Percentiles rank a stretch among this genome's conserved stretches.
phyloP scores from a whole-genome alignment of 257 asterid genomes.

The Solanum pinnatisectum region DNA sequence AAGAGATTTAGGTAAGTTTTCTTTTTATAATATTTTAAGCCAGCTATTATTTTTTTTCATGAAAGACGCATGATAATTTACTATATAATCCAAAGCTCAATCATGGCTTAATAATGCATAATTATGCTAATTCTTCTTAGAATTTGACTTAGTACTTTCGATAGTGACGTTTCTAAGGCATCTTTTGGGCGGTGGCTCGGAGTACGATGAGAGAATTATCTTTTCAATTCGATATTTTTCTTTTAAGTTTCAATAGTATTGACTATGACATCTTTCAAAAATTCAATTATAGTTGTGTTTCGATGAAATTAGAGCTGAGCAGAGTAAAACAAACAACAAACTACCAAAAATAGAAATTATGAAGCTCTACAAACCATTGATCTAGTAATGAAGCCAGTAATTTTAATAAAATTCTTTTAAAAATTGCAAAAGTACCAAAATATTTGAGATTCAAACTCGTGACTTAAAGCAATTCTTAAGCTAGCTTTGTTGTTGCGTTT shows the following conservation, averaged over 20 bases:
- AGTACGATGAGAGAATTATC: not conserved
- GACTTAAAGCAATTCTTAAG: too few relatives aligned
- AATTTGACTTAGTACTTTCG: constrained; percentile 7
- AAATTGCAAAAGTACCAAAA: not conserved
- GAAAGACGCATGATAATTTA: not conserved
- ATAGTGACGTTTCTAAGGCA: constrained; percentile 5
- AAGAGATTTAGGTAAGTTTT: not conserved
- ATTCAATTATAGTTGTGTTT: not conserved
- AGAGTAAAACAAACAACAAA: too few relatives aligned
- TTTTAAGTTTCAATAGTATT: not conserved
- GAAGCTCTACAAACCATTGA: not conserved
- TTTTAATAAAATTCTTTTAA: too few relatives aligned
- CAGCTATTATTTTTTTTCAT: not conserved
- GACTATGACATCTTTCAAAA: not conserved
- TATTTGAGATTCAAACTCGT: not conserved
- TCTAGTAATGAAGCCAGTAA: not conserved
- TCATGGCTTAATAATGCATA: not conserved
- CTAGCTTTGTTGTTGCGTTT: not conserved
- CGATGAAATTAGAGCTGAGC: not conserved
- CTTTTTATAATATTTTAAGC: not conserved
- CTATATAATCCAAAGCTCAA: not conserved
- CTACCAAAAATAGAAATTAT: too few relatives aligned
- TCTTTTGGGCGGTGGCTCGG: not conserved
- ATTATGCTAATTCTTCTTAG: not conserved
- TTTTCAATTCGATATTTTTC: too few relatives aligned